Base-by-base conservation (phyloP, 805 yeast species). In the Candida hispaniensis region DNA sequence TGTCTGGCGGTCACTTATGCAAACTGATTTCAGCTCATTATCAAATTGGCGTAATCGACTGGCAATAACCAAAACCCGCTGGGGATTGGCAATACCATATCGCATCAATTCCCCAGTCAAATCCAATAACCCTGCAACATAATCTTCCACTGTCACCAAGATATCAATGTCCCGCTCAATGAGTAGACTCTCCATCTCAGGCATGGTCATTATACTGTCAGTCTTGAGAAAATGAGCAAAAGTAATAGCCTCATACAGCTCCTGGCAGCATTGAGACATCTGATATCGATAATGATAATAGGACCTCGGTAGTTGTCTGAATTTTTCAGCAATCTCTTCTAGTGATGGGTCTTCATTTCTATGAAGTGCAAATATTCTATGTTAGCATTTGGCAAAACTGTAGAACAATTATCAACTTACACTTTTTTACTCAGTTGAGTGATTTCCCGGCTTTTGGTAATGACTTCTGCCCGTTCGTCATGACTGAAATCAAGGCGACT, bases 81-180 rank as follows among this genome's bases (percentile, higher is more conserved):
- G 17, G 5, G 53, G 40, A 32, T 57, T 49, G n/a, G 51, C 39
- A 11, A 62, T 58, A 8, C 62, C 52, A 35, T 53, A 57, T 18
- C 64, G 41, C 66, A 62, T 61, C 9, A 62, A 49, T 35, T 62
- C 67, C 1, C 67, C 67, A 0, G 66, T 59, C 30, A 59, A 39
- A 40, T 62, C 67, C 40, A 62, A 50, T n/a, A 61, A 32, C 1
- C 67, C 67, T 49, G 61, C 51, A 17, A 61, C 44, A 41, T 54
- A 61, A 42, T 62, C 66, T 9, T 51, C 55, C 14, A 34, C 34
- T 7, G 48, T 22, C 5, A 52, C 39, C 8, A 41, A 24, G 14
- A 33, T 21, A 14, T 22, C 30, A 13, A 34, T 36, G 13, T 18
- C 7, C 5, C 14, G 26, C 8, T 18, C 14, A n/a, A 20, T 19